Evolutionary conservation across 2,329 filamentous ascomycete genomes (phyloP).

Genomic region (Ceratocystis huliohia): DNA sequence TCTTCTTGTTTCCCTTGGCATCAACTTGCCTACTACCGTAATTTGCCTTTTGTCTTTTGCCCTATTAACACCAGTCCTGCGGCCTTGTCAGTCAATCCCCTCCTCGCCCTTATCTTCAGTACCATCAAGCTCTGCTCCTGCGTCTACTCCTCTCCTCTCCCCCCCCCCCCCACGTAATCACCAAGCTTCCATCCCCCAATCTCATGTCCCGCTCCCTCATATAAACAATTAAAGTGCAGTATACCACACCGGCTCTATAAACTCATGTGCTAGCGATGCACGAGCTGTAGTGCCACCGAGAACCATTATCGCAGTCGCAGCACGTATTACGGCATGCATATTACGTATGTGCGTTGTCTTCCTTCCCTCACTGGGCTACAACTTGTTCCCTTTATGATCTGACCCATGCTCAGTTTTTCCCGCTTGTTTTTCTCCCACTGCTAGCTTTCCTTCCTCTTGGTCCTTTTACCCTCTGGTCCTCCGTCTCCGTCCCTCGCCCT

Average conservation of each 20-base stretch:
- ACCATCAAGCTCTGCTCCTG: background rate
- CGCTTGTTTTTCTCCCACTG: conserved; percentile 3
- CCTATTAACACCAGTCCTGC: too few species aligned
- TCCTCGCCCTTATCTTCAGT: too few species aligned
- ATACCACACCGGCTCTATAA: background rate
- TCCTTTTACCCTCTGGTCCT: background rate
- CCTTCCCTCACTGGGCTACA: background rate
- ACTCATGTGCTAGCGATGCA: background rate
- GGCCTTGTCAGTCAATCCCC: too few species aligned
- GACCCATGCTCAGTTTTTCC: conserved; percentile 3
- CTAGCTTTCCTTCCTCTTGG: background rate
- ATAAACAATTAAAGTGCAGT: background rate
- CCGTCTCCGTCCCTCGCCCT: background rate
- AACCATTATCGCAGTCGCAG: background rate
- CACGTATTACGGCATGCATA: background rate
- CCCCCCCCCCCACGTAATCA: background rate
- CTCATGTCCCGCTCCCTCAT: background rate
- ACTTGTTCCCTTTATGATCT: background rate
- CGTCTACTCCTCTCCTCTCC: background rate
- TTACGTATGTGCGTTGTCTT: conserved; percentile 3
- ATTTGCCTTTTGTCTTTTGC: too few species aligned
- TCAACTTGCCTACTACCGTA: too few species aligned
- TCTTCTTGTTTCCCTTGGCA: too few species aligned
- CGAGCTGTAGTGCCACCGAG: background rate
- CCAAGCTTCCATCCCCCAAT: background rate